These are phyloP conservation scores for Euclidium syriacum DNA, from an alignment of 345 rosid genomes.

Conservation along the genomic window DNA sequence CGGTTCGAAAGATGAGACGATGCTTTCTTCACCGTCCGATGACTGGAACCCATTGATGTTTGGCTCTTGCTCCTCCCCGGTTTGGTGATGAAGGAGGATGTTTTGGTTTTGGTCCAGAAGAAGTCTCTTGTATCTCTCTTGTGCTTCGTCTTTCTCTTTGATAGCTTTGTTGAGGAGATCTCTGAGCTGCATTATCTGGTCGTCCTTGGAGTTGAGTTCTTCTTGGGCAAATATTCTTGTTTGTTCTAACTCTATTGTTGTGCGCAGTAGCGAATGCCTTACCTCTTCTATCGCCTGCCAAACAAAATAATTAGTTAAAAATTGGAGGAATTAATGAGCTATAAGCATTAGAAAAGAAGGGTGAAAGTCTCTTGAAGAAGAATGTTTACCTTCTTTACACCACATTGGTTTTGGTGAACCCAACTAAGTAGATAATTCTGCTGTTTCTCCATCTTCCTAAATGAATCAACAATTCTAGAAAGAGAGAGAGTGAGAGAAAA, in stretches of 20 bases:
- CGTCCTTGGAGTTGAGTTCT: constrained; percentile 68
- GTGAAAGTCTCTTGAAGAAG: not conserved
- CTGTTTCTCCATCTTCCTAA: constrained; percentile 54
- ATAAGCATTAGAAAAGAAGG: not conserved
- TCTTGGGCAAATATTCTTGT: constrained; percentile 63
- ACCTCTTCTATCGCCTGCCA: constrained; percentile 70
- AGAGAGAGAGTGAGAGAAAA: constrained; percentile 2
- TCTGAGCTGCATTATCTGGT: constrained; percentile 51
- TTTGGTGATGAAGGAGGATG: constrained; percentile 45
- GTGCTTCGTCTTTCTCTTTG: constrained; percentile 70
- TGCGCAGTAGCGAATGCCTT: constrained; percentile 55
- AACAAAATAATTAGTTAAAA: not conserved
- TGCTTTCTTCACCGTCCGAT: constrained; percentile 95
- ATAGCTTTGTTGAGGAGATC: constrained; percentile 46
- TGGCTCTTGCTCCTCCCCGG: constrained; percentile 51
- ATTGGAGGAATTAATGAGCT: not conserved
- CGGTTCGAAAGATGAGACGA: constrained; percentile 71
- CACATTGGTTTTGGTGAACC: constrained; percentile 54
- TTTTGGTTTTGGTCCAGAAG: constrained; percentile 52
- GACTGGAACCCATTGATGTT: constrained; percentile 58
- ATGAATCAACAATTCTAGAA: constrained; percentile 9
- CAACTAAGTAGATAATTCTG: constrained; percentile 47
- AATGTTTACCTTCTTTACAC: constrained; percentile 39
- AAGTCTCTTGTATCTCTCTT: constrained; percentile 54
- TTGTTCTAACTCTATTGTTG: constrained; percentile 75